Base-by-base conservation (phyloP, 257 asterid species). In the Linderniella brevidens region DNA sequence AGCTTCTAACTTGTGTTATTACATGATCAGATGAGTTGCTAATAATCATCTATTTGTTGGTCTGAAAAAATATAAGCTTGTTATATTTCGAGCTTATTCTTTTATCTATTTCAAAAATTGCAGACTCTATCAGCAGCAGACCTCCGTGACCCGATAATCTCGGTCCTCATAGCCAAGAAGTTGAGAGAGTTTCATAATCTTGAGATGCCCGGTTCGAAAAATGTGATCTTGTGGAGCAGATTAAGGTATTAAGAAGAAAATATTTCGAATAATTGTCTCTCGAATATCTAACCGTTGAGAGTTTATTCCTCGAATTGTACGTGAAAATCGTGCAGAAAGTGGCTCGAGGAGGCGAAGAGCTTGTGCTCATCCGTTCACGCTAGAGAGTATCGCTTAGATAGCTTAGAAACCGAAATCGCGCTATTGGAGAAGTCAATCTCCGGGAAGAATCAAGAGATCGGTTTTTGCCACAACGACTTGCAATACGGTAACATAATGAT, bases 401-500 rank as follows among this genome's bases (percentile, higher is more conserved):
- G 48, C 38, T 49, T 81, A 15, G 92, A 75, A 18, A 48, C 60
- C 4, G 99, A 90, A 51, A 73, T 90, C 19, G 47, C 0, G 37
- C 35, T 57, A 4, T 53, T 90, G 61, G 82, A 81, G 61, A 71
- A 61, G 56, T 77, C 75, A 43, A 59, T 75, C 13, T 70, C 75
- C 9, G 46, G 54, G 39, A 60, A 61, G 13, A 45, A 61, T 13
- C 86, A 73, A 51, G 72, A 71, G 35, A 64, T 81, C 45, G 88
- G 77, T 12, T 90, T 90, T 61, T 90, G 96, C 68, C 99, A 90
- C 76, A 90, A 85, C 59, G 99, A 90, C 51, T 44, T 90, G 79
- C 99, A 90, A 62, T 90, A 90, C 43, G 99, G 99, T 49, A 90
- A 90, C 66, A 66, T 85, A 42, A 90, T 90, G 99, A 69, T 85